Base-by-base conservation (phyloP, 192 early-diverging fungal genomes). In the Rhizophagus sp. region DNA sequence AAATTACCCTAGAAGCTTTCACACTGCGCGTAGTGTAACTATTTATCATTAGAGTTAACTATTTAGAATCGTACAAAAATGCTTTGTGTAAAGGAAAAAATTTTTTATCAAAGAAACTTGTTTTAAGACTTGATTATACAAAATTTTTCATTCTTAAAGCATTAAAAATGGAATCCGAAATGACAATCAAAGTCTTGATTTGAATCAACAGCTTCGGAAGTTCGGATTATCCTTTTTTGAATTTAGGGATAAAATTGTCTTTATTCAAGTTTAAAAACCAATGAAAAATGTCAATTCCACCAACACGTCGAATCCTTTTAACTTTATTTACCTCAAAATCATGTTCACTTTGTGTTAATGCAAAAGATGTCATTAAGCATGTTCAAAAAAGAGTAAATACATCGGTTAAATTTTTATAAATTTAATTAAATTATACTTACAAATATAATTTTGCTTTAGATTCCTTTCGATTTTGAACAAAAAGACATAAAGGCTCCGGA, bases 391-490 rank as follows among this genome's bases (percentile, higher is more conserved):
- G 10, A 39, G 67, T 69, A 69, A 57, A 19, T 57, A 57, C 7
- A 57, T 57, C 8, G 39, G 39, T 8, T 22, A 57, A 57, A 15
- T 57, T 17, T 19, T 17, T 49, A 49, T 36, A 50, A 50, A 57
- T 57, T 57, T 57, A 19, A 19, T 52, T 52, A 57, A 57, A 19
- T 15, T 17, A 57, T 17, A 57, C 52, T 57, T 57, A 57, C 17
- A 17, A 19, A 30, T 15, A 57, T 57, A 7, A 19, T 57, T 57
- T 22, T 41, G 39, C 0, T 4, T 57, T 65, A 77, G 76, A 50
- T 77, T 30, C 61, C 17, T 25, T 77, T 65, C 39, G 76, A 77
- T 47, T 33, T 77, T n/a, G 62, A 65, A 65, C 63, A 77, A 66
- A 77, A 77, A 66, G 76, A 77, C 44, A 67, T 77, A 44, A 36